Evolutionary conservation across 176 grass and related monocot genomes (phyloP), one percentile per base, ranked within the genome.

Genomic region (Tuctoria greenei): DNA sequence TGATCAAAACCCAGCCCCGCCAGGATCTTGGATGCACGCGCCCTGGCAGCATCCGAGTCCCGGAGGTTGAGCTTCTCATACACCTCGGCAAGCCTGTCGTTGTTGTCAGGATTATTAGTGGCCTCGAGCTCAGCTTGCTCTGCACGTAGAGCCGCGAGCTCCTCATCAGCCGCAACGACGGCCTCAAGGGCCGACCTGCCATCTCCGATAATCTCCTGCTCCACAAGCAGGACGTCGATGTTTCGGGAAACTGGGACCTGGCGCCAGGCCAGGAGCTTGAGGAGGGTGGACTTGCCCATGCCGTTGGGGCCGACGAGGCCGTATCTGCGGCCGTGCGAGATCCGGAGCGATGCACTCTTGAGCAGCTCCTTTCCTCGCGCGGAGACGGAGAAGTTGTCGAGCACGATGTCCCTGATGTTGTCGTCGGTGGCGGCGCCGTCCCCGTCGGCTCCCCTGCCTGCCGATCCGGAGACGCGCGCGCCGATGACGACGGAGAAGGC

Each of bases 301-400:
- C 95, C 95, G 60, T 98, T 94, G 75, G 95, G 95, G 1, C 95
- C 95, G 3, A 98, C 91, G 40, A 98, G 87, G 31, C 91, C 91
- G 8, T 98, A 92, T 20, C 95, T 75, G 11, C 88, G 86, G 20
- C 95, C 91, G 42, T 98, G 89, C n/a, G 95, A 85, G 72, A 98
- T 98, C 75, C 75, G 79, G 21, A 98, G 86, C 4, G 91, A 86
- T 10, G 95, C 89, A 79, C 88, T 76, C 91, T 92, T 94, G 44
- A 98, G 87, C 2, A 98, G 83, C 64, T 98, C 95, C 89, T 98
- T 98, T 1, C 95, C 91, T 12, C 89, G 83, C 10, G 95, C 95
- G 2, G 95, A 87, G 23, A 98, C 89, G 7, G 89, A 92, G 81
- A 98, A 94, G 80, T 94, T 92, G 26, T 98, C 89, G 39, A 94